phyloP scores from a whole-genome alignment of 768 basidiomycete species.

The Amanita fuliginea region DNA sequence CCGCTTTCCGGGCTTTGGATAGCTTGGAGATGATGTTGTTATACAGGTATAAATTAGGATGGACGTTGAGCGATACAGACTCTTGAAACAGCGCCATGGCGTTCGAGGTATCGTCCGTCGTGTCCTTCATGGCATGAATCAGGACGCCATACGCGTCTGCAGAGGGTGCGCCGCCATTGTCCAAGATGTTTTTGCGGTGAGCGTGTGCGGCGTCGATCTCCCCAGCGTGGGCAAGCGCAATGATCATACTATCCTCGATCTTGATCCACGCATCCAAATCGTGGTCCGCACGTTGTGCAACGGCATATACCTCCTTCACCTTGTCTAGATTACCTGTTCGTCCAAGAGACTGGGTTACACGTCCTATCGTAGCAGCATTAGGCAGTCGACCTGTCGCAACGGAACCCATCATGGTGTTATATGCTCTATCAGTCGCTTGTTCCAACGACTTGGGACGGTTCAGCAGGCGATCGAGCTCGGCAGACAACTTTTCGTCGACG shows the following conservation, averaged over 20 bases:
- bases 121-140: conserved; percentile 81
- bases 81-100: conserved; percentile 81
- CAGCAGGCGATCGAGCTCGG: neutral
- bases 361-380: conserved; percentile 37
- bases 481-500: neutral
- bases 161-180: conserved; percentile 65
- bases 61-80: conserved; percentile 53
- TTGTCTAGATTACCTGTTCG: conserved; percentile 49
- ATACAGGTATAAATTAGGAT: conserved; percentile 81
- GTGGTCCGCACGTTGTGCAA: conserved; percentile 52
- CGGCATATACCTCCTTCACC: conserved; percentile 53
- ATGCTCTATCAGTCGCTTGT: conserved; percentile 30
- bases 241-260: conserved; percentile 86
- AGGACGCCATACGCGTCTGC: conserved; percentile 91
- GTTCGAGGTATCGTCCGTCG: conserved; percentile 89
- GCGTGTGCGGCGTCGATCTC: conserved; percentile 71
- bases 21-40: conserved; percentile 98
- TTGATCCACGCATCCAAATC: conserved; percentile 54
- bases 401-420: conserved; percentile 34
- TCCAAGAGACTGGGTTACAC: conserved; percentile 60
- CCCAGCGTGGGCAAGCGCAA: conserved; percentile 74
- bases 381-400: conserved; percentile 38
- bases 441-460: conserved; percentile 6
- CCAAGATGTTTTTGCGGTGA: conserved; percentile 69
- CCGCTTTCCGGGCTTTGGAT: conserved; percentile 88